Percentiles rank a stretch among this genome's conserved stretches.
Conservation (phyloP, 257 asterid species). For the Nicotiana sylvestris region DNA sequence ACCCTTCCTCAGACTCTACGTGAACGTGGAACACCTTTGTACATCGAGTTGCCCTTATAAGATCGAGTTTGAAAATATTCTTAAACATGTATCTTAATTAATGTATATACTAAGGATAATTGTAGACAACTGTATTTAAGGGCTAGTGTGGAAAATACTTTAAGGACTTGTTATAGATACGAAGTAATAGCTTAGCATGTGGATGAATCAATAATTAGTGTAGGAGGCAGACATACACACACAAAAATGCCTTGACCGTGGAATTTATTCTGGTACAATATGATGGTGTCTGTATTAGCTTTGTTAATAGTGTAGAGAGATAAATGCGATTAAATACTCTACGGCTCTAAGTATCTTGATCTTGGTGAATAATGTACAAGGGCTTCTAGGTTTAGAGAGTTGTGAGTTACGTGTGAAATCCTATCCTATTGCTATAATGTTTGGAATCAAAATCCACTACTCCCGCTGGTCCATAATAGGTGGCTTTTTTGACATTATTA, state of each 20-base stretch:
- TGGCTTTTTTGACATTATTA: too few relatives aligned
- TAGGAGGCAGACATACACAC: conserved; percentile 14
- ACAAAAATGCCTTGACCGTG: conserved; percentile 6
- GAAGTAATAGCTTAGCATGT: conserved; percentile 6
- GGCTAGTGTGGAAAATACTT: too few relatives aligned
- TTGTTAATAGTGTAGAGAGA: background rate
- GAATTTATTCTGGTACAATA: conserved; percentile 5
- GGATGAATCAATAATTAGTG: background rate
- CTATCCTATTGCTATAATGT: background rate
- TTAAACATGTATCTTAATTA: background rate
- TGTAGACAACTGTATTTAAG: background rate
- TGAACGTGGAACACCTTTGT: too few relatives aligned
- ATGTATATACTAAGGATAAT: background rate
- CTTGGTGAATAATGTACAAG: background rate
- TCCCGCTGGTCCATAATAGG: too few relatives aligned
- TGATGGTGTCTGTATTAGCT: conserved; percentile 8
- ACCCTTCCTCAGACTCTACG: too few relatives aligned
- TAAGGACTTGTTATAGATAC: background rate
- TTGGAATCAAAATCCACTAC: background rate
- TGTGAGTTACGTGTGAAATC: background rate
- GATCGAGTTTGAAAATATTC: background rate
- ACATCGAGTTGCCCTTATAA: too few relatives aligned
- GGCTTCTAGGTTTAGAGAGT: background rate
- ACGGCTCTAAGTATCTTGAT: background rate
- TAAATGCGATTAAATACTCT: background rate